phyloP scores from a whole-genome alignment of 139 green algal species.

The Trebouxia sp. region DNA sequence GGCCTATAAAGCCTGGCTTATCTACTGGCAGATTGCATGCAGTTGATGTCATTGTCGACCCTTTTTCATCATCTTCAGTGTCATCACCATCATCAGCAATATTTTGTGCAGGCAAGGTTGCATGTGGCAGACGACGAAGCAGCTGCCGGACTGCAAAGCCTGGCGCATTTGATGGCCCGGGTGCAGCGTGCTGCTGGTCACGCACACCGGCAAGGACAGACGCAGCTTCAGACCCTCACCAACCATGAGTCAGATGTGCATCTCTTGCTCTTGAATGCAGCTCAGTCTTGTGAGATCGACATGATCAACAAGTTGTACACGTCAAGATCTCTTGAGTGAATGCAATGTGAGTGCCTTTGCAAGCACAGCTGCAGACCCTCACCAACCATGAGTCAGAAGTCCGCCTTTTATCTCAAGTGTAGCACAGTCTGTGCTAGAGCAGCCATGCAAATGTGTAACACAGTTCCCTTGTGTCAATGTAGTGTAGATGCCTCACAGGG shows the following conservation, averaged over 20 bases:
- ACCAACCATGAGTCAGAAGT: too few relatives aligned
- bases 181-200: conserved; percentile 7
- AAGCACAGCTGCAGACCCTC: too few relatives aligned
- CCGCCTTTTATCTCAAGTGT: too few relatives aligned
- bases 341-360: too few relatives aligned
- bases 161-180: conserved; percentile 30
- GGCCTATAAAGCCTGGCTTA: too few relatives aligned
- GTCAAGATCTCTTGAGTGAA: neutral
- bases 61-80: too few relatives aligned
- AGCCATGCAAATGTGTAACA: too few relatives aligned
- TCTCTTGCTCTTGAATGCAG: neutral
- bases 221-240: neutral
- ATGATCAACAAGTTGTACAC: neutral
- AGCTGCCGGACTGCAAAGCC: conserved; percentile 13
- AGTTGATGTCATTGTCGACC: too few relatives aligned
- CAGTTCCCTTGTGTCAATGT: too few relatives aligned
- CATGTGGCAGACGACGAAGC: conserved; percentile 20
- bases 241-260: conserved; percentile 31
- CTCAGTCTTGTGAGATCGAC: neutral
- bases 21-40: too few relatives aligned
- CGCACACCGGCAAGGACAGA: neutral
- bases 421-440: too few relatives aligned
- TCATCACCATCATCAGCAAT: neutral
- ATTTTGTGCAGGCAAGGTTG: conserved; percentile 12
- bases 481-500: too few relatives aligned